Base-by-base conservation (phyloP, 1,284 basidiomycete species). In the Ustilago trichophora region DNA sequence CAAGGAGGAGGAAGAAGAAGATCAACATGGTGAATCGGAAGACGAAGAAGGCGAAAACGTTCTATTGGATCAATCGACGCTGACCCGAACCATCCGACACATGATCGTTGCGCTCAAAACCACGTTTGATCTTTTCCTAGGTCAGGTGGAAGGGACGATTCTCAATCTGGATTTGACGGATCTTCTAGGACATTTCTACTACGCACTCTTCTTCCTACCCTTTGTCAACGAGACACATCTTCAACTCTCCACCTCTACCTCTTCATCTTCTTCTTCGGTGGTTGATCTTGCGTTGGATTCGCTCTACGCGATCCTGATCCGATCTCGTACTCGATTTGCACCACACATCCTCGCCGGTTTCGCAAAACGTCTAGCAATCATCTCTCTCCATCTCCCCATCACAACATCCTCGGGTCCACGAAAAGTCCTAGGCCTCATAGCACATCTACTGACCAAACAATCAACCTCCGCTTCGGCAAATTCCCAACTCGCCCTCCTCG, bases 131-230 rank as follows among this genome's bases (percentile, higher is more conserved):
- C 87, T 99, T 44, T 87, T 98, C 36, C 90, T 90, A 15, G 96
- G 95, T 11, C 96, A 99, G 87, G 94, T 93, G 88, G 95, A 98
- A 84, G 91, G 94, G 19, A 22, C 32, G 10, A 46, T 69, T 4
- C 86, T 99, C 72, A 94, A 95, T 77, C 91, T 99, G 77, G 96
- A 98, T 84, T 85, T 98, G 43, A 87, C 85, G 72, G 95, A 96
- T 76, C 94, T 98, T 80, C 86, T 93, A 77, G 87, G 87, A 50
- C 86, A 87, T 35, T 85, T 93, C 13, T 93, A 92, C 82, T 83
- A 87, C 29, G 84, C 85, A 37, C 77, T 87, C 10, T 68, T 68
- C 46, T 63, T 42, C 58, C 80, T 84, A 8, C 84, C 84, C 0
- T 80, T 87, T 3, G 82, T 83, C 2, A 69, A 85, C 36, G 83